Conservation (phyloP, 2,329 filamentous ascomycete species). For the Calonectria multiphialidica region DNA sequence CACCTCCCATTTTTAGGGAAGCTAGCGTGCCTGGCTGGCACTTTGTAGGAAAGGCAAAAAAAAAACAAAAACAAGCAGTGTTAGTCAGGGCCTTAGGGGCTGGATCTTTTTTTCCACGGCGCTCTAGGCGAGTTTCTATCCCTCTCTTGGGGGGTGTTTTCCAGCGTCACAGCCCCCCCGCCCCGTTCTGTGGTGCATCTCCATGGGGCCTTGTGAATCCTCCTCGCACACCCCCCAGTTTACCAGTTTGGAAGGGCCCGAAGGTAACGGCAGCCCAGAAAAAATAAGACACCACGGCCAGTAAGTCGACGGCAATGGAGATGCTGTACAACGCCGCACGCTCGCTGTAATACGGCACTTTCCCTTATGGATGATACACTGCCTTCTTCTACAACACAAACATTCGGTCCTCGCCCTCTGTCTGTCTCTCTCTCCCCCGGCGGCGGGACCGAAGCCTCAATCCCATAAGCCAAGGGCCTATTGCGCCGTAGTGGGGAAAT, state of each 20-base stretch:
- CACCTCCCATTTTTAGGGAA: background rate
- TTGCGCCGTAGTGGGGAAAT: conserved; percentile 9
- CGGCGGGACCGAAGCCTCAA: background rate
- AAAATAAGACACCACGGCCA: background rate
- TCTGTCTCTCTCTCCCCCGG: too few species aligned
- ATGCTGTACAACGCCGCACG: background rate
- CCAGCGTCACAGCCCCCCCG: background rate
- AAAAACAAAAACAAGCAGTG: background rate
- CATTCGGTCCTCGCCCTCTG: background rate
- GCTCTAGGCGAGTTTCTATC: conserved; percentile 1
- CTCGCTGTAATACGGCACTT: background rate
- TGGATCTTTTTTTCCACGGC: background rate
- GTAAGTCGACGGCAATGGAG: background rate
- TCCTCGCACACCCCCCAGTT: background rate
- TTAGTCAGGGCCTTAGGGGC: background rate
- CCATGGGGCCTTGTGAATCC: background rate
- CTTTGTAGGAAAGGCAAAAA: background rate
- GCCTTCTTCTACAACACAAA: background rate
- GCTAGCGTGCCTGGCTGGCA: conserved; percentile 10
- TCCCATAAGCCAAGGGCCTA: background rate
- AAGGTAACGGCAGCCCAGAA: background rate
- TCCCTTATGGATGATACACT: too few species aligned
- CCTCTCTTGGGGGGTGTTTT: background rate
- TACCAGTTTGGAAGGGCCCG: background rate
- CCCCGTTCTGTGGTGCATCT: conserved; percentile 2